These are phyloP conservation scores for Trichoderma sp. DNA, from an alignment of 2,329 filamentous ascomycete species.

Conservation along the genomic window DNA sequence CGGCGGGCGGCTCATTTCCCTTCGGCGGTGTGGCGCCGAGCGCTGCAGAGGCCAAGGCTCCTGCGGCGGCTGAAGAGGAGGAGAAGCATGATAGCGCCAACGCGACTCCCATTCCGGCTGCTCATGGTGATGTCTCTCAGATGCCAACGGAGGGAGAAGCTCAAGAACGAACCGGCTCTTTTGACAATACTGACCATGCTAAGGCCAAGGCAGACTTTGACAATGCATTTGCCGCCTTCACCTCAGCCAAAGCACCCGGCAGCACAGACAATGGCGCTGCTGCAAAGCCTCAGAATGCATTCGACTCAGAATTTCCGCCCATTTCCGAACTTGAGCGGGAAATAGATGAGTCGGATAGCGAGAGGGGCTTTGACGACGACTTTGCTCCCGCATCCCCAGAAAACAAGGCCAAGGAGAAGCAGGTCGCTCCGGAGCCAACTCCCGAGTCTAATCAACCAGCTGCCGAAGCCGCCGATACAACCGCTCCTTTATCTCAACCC, in stretches of 20 bases:
- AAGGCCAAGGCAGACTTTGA: slow-evolving; percentile 82
- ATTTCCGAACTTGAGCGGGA: slow-evolving; percentile 84
- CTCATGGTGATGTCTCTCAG: slow-evolving; percentile 28
- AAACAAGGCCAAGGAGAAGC: slow-evolving; percentile 35
- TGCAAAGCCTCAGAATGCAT: slow-evolving; percentile 51
- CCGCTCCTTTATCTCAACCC: slow-evolving; percentile 30
- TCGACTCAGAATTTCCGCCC: slow-evolving; percentile 84
- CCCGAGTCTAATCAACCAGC: slow-evolving; percentile 2
- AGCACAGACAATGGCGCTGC: slow-evolving; percentile 41
- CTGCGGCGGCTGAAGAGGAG: slow-evolving; percentile 29
- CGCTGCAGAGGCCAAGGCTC: slow-evolving; percentile 29
- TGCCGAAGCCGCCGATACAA: neutral
- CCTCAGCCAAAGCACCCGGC: slow-evolving; percentile 52
- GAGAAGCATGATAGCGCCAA: slow-evolving; percentile 33
- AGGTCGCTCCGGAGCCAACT: slow-evolving; percentile 1
- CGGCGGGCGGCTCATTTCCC: slow-evolving; percentile 34
- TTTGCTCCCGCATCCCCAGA: slow-evolving; percentile 69
- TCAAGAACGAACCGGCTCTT: slow-evolving; percentile 47
- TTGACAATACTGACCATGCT: slow-evolving; percentile 54
- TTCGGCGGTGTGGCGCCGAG: slow-evolving; percentile 32
- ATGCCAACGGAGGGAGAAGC: slow-evolving; percentile 30
- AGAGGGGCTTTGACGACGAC: slow-evolving; percentile 87
- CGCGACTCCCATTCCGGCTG: slow-evolving; percentile 32
- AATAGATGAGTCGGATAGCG: slow-evolving; percentile 79
- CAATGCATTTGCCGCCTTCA: slow-evolving; percentile 78